Base-by-base conservation (phyloP, 2,329 filamentous ascomycete species). In the Trichoderma polysporum region DNA sequence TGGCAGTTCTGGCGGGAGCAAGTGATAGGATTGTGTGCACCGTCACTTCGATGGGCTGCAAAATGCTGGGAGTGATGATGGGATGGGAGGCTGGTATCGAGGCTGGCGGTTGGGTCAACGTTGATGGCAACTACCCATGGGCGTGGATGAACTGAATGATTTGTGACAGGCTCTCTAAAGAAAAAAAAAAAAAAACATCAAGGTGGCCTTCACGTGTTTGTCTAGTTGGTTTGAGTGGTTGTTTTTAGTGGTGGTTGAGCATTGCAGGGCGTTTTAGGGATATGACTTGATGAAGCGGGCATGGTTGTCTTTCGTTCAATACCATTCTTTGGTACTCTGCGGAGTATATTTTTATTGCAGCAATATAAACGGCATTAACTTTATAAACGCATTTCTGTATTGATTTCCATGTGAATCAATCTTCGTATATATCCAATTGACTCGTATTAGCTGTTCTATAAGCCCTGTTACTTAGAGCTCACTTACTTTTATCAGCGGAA, bases 61-160 rank as follows among this genome's bases (percentile, higher is more conserved):
- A 91, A 25, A 73, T 96, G 62, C 76, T 96, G 69, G 93, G 87
- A 2, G 91, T 97, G 47, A 93, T 96, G 89, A 88, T 95, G 88
- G 93, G 93, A 0, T 94, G 91, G 91, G 90, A 94, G 41, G 83
- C 82, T 33, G 87, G 85, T 5, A 83, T 93, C 68, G 81, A 81
- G 37, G 77, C 83, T 19, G 84, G 82, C 1, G 82, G 83, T 52
- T 96, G 92, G 91, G 83, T 87, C 67, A 96, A 96, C 78, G 86
- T 97, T n/a, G 91, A 94, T 75, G 90, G 90, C 1, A 84, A 84
- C 13, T 88, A 85, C 71, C 82, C 82, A 13, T 92, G 90, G 90
- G 83, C 77, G 8, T 84, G 81, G 15, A 76, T 83, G 58, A 73
- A 76, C 31, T 78, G 77, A 74, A 41, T 50, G 22, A 49, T 2